Evolutionary conservation across 2,329 filamentous ascomycete genomes (phyloP), one percentile per base, ranked within the genome.

Genomic region (Penicillium carneum): DNA sequence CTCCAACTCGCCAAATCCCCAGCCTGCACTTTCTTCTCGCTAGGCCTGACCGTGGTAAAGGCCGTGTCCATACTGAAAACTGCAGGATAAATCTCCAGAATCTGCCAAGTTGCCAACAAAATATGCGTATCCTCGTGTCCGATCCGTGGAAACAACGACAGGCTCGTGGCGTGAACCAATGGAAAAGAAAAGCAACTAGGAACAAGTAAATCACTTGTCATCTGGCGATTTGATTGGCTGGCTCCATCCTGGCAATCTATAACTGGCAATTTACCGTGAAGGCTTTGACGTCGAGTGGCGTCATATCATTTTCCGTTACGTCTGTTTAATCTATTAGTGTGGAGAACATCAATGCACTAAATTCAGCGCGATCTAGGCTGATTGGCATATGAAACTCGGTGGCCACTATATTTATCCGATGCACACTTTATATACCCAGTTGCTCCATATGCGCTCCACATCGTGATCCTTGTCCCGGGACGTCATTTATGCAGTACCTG

Each of bases 301-400:
- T 71, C 69, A 71, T 70, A 1, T 1, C 12, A 4, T 4, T 33
- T 33, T 18, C 12, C 63, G 61, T 64, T 65, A 68, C 68, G 67
- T 69, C 67, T 57, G 57, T 23, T 53, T 69, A 65, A 70, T 70
- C 49, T 70, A 70, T 68, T 68, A 65, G 63, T 61, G 66, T 65
- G 67, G 67, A 57, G 47, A 41, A 8, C 14, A 23, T 54, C 53
- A 48, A 43, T 56, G 62, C 57, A 49, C 54, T 16, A 54, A 64
- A 55, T 59, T 47, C 38, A 36, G 59, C 43, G 56, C 39, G 2
- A 23, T 38, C 33, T 18, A 26, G 2, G 33, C 12, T 63, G 54
- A 66, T 66, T 66, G 63, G 61, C 33, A 10, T 12, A 10, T 63
- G 43, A 29, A 14, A 43, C n/a, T 20, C 16, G 3, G 14, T 41